Evolutionary conservation across 2,329 filamentous ascomycete genomes (phyloP), one percentile per base, ranked within the genome.

Genomic region (Curvularia hawaiiensis): DNA sequence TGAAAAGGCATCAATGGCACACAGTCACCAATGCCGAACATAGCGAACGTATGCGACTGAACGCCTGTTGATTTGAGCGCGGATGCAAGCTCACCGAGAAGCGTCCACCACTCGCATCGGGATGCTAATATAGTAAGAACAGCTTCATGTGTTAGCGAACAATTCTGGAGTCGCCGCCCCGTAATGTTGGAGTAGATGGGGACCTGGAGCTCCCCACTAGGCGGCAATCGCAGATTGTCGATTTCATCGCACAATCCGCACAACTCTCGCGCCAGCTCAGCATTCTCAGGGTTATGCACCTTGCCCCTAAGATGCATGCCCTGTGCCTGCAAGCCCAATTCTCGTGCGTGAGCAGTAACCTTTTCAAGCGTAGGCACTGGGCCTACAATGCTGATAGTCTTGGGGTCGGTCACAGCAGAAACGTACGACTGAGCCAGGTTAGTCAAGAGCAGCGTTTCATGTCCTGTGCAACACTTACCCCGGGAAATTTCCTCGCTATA

Each of bases 351-450:
- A 3, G 41, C 38, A 35, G 51, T 56, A 20, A 69, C 49, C 30
- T 54, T 47, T 26, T 55, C 45, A 22, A 69, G 59, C 9, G 56
- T 52, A 2, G 35, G 41, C 6, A 59, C 58, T 8, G 61, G 49
- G 14, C 63, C 63, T 7, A 68, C 66, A n/a, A 67, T 58, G 48
- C 66, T 69, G 31, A 69, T 54, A 4, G 63, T 65, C 54, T 60
- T 68, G n/a, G 66, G 65, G 30, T 68, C 66, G 9, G 65, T 68
- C 24, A 68, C 53, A 2, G 66, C 66, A 2, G 66, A 69, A 45
- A 68, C 55, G 33, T 69, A 67, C 12, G 45, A 59, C 59, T 61
- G 28, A 4, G 5, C 12, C 12, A 40, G 35, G 46, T 26, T 5
- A n/a, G 40, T 26, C n/a, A 31, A 14, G 7, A 3, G 31, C 12